Conservation (phyloP, 2,329 filamentous ascomycete species). For the Botrytis deweyae region DNA sequence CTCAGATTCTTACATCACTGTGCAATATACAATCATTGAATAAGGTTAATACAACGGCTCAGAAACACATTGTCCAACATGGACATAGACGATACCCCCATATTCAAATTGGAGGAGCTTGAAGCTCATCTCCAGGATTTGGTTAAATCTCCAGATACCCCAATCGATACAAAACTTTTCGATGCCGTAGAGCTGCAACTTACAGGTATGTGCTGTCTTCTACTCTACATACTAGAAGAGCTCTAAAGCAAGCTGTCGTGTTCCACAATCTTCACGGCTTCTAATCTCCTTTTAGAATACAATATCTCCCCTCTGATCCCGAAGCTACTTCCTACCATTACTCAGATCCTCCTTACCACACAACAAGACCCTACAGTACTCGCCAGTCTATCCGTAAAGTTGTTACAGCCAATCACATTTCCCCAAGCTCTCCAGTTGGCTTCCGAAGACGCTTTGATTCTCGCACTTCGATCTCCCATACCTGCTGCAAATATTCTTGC, state of each 20-base stretch:
- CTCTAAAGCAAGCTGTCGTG: neutral
- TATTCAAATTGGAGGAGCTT: conserved; percentile 50
- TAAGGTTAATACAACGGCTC: neutral
- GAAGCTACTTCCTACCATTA: conserved; percentile 54
- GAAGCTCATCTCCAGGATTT: conserved; percentile 54
- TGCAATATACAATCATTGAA: neutral
- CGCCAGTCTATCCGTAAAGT: conserved; percentile 54
- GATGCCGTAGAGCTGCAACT: conserved; percentile 60
- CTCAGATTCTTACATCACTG: neutral
- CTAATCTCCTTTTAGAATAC: conserved; percentile 43
- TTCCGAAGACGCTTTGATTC: conserved; percentile 50
- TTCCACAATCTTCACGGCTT: neutral
- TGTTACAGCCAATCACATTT: conserved; percentile 55
- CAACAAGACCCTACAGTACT: conserved; percentile 52
- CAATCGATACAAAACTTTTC: conserved; percentile 52
- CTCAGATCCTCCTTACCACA: conserved; percentile 52
- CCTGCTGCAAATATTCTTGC: conserved; percentile 58
- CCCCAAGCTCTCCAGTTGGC: conserved; percentile 52
- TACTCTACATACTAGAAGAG: neutral
- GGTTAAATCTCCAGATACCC: conserved; percentile 44
- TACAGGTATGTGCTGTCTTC: conserved; percentile 44
- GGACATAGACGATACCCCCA: conserved; percentile 17
- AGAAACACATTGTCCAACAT: neutral
- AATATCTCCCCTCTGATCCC: conserved; percentile 55
- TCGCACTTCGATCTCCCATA: conserved; percentile 53